A percentile compares a stretch with the other conserved stretches of the same genome.
phyloP scores from a whole-genome alignment of 345 rosid genomes.

The Brassica napus region DNA sequence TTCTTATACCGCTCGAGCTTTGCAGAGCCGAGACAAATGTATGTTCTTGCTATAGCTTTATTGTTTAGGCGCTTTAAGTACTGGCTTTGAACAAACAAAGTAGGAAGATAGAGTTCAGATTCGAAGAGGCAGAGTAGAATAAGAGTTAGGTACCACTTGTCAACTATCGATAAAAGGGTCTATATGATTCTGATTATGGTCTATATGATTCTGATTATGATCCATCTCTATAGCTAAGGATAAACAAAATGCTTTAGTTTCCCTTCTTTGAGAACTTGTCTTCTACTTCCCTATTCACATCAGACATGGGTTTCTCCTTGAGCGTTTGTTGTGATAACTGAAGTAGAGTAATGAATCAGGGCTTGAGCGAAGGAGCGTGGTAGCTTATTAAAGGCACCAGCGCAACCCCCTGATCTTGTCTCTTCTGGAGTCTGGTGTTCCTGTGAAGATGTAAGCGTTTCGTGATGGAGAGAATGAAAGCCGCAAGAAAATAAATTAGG shows the following conservation, averaged over 20 bases:
- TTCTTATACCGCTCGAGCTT: background rate
- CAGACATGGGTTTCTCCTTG: conserved; percentile 42
- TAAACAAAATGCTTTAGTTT: conserved; percentile 63
- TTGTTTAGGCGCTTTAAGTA: background rate
- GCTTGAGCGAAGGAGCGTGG: background rate
- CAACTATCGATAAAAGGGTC: conserved; percentile 64
- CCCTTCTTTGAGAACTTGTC: conserved; percentile 57
- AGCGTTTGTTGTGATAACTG: background rate
- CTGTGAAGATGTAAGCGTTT: background rate
- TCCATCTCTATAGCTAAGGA: conserved; percentile 68
- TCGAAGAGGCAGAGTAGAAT: background rate
- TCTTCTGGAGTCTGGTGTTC: background rate
- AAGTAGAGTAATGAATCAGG: background rate
- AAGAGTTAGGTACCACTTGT: background rate
- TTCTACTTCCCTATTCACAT: conserved; percentile 53
- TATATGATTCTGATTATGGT: conserved; percentile 8
- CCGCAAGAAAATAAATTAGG: background rate
- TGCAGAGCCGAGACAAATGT: background rate
- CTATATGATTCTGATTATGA: too few species aligned
- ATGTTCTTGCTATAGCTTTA: background rate
- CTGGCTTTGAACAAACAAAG: background rate
- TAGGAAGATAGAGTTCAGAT: background rate
- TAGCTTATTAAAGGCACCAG: background rate
- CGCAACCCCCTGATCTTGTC: background rate
- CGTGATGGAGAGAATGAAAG: background rate